phyloP scores from a whole-genome alignment of 2,329 filamentous ascomycete species.

The Teratosphaeria destructans region DNA sequence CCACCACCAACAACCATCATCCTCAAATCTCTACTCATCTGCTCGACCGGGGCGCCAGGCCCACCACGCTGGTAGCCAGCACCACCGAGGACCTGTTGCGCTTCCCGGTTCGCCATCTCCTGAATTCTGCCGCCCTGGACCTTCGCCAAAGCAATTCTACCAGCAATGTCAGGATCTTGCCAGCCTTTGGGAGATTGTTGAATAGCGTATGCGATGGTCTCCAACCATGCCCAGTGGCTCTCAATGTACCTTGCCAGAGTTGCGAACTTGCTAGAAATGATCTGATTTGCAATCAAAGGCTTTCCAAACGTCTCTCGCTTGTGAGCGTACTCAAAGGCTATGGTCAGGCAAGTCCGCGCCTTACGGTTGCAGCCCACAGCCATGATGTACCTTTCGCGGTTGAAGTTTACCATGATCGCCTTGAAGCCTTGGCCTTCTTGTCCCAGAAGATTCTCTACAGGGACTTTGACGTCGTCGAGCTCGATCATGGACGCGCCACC shows the following conservation, averaged over 20 bases:
- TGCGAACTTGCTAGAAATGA: slow-evolving; percentile 24
- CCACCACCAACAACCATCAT: slow-evolving; percentile 33
- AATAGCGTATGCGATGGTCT: slow-evolving; percentile 23
- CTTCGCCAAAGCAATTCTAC: slow-evolving; percentile 43
- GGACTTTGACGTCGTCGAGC: slow-evolving; percentile 47
- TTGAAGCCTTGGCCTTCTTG: slow-evolving; percentile 46
- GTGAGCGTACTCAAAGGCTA: slow-evolving; percentile 23
- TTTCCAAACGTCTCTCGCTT: slow-evolving; percentile 26
- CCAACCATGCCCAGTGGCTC: slow-evolving; percentile 21
- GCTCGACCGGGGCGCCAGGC: slow-evolving; percentile 41
- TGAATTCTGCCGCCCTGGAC: slow-evolving; percentile 43
- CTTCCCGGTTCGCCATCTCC: slow-evolving; percentile 44
- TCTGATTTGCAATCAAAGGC: slow-evolving; percentile 24
- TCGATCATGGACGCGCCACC: slow-evolving; percentile 43
- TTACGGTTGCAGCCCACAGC: slow-evolving; percentile 47
- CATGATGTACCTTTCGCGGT: slow-evolving; percentile 50
- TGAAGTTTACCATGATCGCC: slow-evolving; percentile 50
- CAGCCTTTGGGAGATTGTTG: slow-evolving; percentile 18
- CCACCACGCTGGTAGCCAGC: slow-evolving; percentile 44
- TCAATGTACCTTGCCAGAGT: slow-evolving; percentile 24
- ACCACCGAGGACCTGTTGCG: slow-evolving; percentile 46
- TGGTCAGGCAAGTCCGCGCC: slow-evolving; percentile 29
- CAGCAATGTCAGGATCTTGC: slow-evolving; percentile 34
- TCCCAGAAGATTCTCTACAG: slow-evolving; percentile 43
- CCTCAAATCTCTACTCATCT: slow-evolving; percentile 43